Conservation (phyloP, 2,329 filamentous ascomycete species). For the Cladophialophora psammophila region DNA sequence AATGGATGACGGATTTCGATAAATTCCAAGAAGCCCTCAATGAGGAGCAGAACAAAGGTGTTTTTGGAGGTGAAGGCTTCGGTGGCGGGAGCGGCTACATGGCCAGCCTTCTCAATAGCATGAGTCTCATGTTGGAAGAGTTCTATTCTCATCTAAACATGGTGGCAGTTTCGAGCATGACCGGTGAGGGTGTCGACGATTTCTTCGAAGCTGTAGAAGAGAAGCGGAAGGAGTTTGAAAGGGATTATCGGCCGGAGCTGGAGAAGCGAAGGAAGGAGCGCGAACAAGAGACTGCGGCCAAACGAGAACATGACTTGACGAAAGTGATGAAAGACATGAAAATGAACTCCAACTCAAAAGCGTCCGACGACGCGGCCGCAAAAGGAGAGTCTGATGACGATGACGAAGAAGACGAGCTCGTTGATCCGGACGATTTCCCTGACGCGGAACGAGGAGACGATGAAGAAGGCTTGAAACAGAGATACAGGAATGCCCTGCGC, state of each 20-base stretch:
- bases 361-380: conserved; percentile 47
- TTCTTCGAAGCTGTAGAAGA: conserved; percentile 90
- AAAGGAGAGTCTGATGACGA: conserved; percentile 57
- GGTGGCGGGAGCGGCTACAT: conserved; percentile 91
- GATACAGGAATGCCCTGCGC: conserved; percentile 78
- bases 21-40: conserved; percentile 87
- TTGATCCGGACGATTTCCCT: conserved; percentile 54
- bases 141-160: conserved; percentile 95
- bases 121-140: conserved; percentile 96
- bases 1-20: conserved; percentile 99
- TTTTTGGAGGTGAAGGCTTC: conserved; percentile 75
- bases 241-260: conserved; percentile 90
- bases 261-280: conserved; percentile 78
- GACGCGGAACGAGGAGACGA: conserved; percentile 67
- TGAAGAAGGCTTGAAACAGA: conserved; percentile 71
- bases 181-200: conserved; percentile 87
- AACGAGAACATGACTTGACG: conserved; percentile 81
- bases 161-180: conserved; percentile 91
- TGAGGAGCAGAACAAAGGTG: conserved; percentile 78
- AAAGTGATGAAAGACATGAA: conserved; percentile 96
- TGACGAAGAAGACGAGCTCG: conserved; percentile 52
- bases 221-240: conserved; percentile 86
- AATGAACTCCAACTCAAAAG: conserved; percentile 51
- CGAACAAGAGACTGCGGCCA: conserved; percentile 74
- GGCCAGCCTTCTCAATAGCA: conserved; percentile 93